These are phyloP conservation scores for Auricularia auricula-judae DNA, from an alignment of 768 basidiomycete genomes.

Conservation along the genomic window DNA sequence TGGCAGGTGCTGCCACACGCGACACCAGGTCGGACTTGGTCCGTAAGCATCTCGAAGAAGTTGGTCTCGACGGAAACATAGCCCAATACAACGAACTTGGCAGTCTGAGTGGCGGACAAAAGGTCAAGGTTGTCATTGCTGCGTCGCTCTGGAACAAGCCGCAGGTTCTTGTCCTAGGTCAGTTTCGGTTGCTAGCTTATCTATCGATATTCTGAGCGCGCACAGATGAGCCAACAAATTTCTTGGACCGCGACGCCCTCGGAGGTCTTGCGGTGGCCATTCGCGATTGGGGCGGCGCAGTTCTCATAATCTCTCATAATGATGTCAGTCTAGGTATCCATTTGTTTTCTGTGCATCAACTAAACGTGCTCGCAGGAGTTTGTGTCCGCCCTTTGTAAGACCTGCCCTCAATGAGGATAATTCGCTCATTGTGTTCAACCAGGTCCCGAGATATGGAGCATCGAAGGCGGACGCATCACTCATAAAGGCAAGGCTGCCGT, in stretches of 20 bases:
- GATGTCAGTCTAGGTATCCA: conserved; percentile 16
- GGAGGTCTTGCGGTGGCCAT: conserved; percentile 94
- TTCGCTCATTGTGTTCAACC: conserved; percentile 10
- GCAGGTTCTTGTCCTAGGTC: conserved; percentile 43
- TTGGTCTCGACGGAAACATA: conserved; percentile 94
- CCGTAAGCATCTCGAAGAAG: conserved; percentile 87
- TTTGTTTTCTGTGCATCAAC: neutral
- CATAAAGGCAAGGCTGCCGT: conserved; percentile 82
- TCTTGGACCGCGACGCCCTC: conserved; percentile 91
- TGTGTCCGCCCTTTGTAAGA: conserved; percentile 68
- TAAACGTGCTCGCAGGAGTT: conserved; percentile 38
- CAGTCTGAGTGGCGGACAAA: conserved; percentile 91
- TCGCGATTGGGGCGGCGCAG: conserved; percentile 87
- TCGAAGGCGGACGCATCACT: conserved; percentile 74
- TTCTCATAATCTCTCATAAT: conserved; percentile 96
- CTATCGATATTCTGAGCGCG: conserved; percentile 27
- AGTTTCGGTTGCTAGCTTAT: conserved; percentile 7
- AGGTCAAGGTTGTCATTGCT: conserved; percentile 92
- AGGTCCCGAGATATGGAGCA: conserved; percentile 93
- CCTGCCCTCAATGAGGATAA: conserved; percentile 6
- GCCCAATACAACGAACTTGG: conserved; percentile 97
- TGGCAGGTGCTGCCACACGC: conserved; percentile 57
- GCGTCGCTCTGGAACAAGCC: conserved; percentile 96
- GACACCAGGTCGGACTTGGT: conserved; percentile 76
- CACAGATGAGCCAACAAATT: conserved; percentile 94